Percentiles rank a stretch among this genome's conserved stretches.
These are phyloP conservation scores for Wickerhamiella lipophila DNA, from an alignment of 805 yeast genomes.

Conservation along the genomic window DNA sequence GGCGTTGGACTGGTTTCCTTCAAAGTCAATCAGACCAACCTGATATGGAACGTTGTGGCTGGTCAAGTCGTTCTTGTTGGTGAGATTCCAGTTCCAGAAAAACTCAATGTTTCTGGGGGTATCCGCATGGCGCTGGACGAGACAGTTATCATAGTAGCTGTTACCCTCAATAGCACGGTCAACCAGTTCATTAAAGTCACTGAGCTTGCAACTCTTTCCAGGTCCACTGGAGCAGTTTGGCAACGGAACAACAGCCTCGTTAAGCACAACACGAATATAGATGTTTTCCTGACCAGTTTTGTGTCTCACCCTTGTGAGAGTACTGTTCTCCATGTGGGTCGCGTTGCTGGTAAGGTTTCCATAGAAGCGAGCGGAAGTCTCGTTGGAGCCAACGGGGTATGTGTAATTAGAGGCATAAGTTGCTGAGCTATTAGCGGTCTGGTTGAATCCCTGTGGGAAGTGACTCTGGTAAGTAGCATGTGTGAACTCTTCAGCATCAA, in stretches of 20 bases:
- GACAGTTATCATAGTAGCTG: slow-evolving; percentile 15
- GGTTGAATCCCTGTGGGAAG: slow-evolving; percentile 21
- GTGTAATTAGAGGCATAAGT: slow-evolving; percentile 13
- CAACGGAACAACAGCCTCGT: slow-evolving; percentile 44
- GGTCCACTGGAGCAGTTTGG: slow-evolving; percentile 40
- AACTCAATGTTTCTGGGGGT: slow-evolving; percentile 19
- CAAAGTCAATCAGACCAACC: slow-evolving; percentile 14
- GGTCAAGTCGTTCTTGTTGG: slow-evolving; percentile 16
- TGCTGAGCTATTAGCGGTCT: slow-evolving; percentile 15
- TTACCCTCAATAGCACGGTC: slow-evolving; percentile 13
- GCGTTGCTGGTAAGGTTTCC: slow-evolving; percentile 6
- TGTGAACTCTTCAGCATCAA: slow-evolving; percentile 7
- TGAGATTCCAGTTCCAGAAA: slow-evolving; percentile 24
- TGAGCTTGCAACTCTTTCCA: slow-evolving; percentile 36
- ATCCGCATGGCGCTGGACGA: slow-evolving; percentile 12
- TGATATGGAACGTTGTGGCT: slow-evolving; percentile 14
- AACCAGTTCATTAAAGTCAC: slow-evolving; percentile 18
- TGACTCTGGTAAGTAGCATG: slow-evolving; percentile 5
- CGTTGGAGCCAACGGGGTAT: slow-evolving; percentile 13
- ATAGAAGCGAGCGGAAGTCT: background rate
- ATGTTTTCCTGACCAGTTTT: slow-evolving; percentile 18
- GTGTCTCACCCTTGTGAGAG: background rate
- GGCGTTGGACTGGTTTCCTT: slow-evolving; percentile 11
- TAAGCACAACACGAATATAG: slow-evolving; percentile 38
- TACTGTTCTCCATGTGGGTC: background rate